Evolutionary conservation across 129 eudicot species (phyloP).

Genomic region (Helichrysum umbraculigerum): DNA sequence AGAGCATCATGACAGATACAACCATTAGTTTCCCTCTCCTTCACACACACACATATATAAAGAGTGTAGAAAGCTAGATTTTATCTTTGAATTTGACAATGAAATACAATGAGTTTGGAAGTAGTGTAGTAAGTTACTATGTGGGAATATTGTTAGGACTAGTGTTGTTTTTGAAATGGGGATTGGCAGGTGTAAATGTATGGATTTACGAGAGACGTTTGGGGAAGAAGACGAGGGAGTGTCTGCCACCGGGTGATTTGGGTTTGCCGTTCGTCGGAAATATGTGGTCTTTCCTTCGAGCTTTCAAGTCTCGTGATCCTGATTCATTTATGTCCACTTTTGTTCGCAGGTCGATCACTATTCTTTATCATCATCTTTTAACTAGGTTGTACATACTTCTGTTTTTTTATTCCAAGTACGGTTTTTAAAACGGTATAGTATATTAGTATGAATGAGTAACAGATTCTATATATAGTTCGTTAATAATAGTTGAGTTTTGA

Average conservation of each 20-base stretch:
- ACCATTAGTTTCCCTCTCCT: too few species aligned
- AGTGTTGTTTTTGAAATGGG: slow-evolving; percentile 35
- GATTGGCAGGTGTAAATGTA: slow-evolving; percentile 40
- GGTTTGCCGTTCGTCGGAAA: slow-evolving; percentile 77
- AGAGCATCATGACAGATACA: too few species aligned
- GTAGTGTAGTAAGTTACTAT: neutral
- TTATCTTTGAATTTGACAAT: slow-evolving; percentile 5
- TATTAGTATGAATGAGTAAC: too few species aligned
- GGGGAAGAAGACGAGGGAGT: slow-evolving; percentile 38
- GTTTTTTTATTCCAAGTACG: too few species aligned
- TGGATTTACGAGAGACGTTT: slow-evolving; percentile 54
- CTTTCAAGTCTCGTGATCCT: slow-evolving; percentile 73
- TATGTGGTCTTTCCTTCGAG: slow-evolving; percentile 83
- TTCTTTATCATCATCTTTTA: too few species aligned
- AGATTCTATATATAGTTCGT: too few species aligned
- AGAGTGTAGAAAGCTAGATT: too few species aligned
- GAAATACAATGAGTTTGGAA: slow-evolving; percentile 5
- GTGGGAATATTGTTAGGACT: slow-evolving; percentile 33
- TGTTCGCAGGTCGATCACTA: slow-evolving; percentile 36
- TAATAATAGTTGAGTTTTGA: too few species aligned
- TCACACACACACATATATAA: too few species aligned
- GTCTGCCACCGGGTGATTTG: slow-evolving; percentile 72
- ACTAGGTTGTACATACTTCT: too few species aligned
- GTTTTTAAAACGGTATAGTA: too few species aligned
- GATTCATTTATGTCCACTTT: slow-evolving; percentile 57